Evolutionary conservation across 75 land plant genomes (phyloP), one percentile per base, ranked within the genome.

Genomic region (Pinus tabuliformis): DNA sequence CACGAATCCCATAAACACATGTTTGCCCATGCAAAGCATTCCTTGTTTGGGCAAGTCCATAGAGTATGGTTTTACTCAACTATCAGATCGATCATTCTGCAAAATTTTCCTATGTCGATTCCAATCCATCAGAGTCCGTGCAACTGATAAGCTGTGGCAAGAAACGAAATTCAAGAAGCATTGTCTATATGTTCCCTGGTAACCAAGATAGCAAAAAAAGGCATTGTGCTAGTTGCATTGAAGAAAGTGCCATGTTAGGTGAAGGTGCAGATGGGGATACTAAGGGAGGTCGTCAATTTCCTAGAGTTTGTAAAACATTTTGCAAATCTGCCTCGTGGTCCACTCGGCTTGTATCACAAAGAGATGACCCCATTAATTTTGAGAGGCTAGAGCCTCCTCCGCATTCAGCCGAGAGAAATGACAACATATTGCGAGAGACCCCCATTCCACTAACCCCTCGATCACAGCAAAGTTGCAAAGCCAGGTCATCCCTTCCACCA

Each of bases 291-390:
- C 54, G 70, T 58, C 77, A 62, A 24, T 76, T 76, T 58, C 73
- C 75, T 16, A 62, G 74, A 33, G 73, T 58, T 4, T 30, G 58
- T 28, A 75, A 78, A 21, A 74, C 37, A 42, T 82, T 72, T 59
- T 82, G 84, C 77, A 59, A 81, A 37, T 78, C 84, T 52, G 72
- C 81, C 20, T 18, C 84, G 5, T 83, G 85, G 85, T 56, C 60
- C 28, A 75, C 83, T 45, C 82, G 68, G n/a, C 76, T 83, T 57
- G 78, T 82, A 28, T 83, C 83, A 3, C 61, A 74, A 37, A 80
- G 64, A 37, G 49, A 20, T 11, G 72, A 68, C 54, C 85, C 82
- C 17, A 8, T 49, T 16, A 73, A 57, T 30, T 52, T 13, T 73
- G 17, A 16, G 8, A 73, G 14, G 6, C 4, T 57, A 18, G 30